Conservation (phyloP, 1,139 yeast species). For the Pichia sp. region DNA sequence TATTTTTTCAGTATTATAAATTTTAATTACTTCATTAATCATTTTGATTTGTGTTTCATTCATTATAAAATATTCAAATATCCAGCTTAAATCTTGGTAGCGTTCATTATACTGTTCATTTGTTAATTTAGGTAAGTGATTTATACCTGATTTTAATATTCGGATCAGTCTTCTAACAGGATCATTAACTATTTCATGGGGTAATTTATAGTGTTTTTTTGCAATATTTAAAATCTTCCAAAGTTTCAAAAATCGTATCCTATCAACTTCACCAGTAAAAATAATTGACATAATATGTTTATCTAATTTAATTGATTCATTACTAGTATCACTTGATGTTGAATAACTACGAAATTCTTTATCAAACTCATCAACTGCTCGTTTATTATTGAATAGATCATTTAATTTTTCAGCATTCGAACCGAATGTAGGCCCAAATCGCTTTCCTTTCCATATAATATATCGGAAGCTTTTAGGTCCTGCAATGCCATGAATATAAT, state of each 20-base stretch:
- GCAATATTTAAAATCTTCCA: constrained; percentile 18
- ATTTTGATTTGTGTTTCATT: constrained; percentile 8
- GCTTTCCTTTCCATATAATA: constrained; percentile 7
- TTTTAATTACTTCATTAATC: constrained; percentile 7
- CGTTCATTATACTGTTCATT: neutral
- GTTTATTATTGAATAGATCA: neutral
- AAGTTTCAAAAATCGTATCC: constrained; percentile 1
- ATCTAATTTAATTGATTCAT: neutral
- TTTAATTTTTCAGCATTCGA: constrained; percentile 11
- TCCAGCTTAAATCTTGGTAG: constrained; percentile 5
- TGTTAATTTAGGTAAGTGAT: constrained; percentile 3
- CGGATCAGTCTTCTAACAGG: constrained; percentile 10
- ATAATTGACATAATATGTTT: constrained; percentile 1
- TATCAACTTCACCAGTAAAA: neutral
- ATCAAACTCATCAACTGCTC: neutral
- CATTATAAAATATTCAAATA: constrained; percentile 14
- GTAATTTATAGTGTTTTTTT: constrained; percentile 19
- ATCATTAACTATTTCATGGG: constrained; percentile 11
- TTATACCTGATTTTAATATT: constrained; percentile 7
- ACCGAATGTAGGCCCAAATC: constrained; percentile 21
- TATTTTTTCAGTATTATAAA: constrained; percentile 1
- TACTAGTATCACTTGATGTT: neutral
- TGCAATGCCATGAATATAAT: constrained; percentile 21
- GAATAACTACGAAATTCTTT: neutral
- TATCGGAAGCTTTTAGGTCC: constrained; percentile 17